A percentile compares a stretch with the other conserved stretches of the same genome.
phyloP scores from a whole-genome alignment of 2,329 filamentous ascomycete species.

The Calonectria leucothoes region DNA sequence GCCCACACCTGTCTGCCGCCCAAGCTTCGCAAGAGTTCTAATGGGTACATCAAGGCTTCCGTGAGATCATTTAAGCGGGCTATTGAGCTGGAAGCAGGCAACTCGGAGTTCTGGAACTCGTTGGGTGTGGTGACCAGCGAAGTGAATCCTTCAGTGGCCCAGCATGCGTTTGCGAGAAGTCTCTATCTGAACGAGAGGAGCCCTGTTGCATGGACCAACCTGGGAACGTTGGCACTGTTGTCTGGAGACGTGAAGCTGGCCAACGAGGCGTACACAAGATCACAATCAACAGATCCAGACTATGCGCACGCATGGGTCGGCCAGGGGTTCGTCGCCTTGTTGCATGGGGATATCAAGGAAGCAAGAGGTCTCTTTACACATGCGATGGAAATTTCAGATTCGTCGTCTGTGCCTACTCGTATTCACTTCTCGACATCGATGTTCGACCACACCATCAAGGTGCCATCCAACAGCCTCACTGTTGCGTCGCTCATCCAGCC shows the following conservation, averaged over 20 bases:
- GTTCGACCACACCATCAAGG: slow-evolving; percentile 82
- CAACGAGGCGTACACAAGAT: slow-evolving; percentile 88
- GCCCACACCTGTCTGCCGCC: slow-evolving; percentile 76
- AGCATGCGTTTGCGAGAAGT: slow-evolving; percentile 93
- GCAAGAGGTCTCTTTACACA: slow-evolving; percentile 90
- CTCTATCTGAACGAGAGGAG: slow-evolving; percentile 92
- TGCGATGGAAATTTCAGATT: slow-evolving; percentile 90
- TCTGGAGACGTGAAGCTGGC: slow-evolving; percentile 88
- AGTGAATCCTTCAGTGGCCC: slow-evolving; percentile 86
- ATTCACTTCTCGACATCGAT: slow-evolving; percentile 83
- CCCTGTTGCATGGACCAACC: slow-evolving; percentile 88
- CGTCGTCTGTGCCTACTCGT: slow-evolving; percentile 78
- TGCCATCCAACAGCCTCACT: slow-evolving; percentile 57
- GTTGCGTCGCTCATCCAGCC: slow-evolving; percentile 81
- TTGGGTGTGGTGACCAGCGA: slow-evolving; percentile 90
- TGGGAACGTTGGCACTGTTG: slow-evolving; percentile 86
- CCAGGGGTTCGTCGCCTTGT: slow-evolving; percentile 85
- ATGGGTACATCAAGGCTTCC: slow-evolving; percentile 81
- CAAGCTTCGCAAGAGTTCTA: slow-evolving; percentile 65
- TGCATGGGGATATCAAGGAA: slow-evolving; percentile 80
- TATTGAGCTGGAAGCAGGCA: slow-evolving; percentile 94
- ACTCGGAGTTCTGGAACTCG: slow-evolving; percentile 97
- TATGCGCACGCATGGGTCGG: slow-evolving; percentile 95
- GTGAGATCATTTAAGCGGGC: slow-evolving; percentile 94
- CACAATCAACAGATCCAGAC: slow-evolving; percentile 94